These are phyloP conservation scores for Pythium scleroteichum DNA, from an alignment of 352 stramenopile species.

Conservation along the genomic window DNA sequence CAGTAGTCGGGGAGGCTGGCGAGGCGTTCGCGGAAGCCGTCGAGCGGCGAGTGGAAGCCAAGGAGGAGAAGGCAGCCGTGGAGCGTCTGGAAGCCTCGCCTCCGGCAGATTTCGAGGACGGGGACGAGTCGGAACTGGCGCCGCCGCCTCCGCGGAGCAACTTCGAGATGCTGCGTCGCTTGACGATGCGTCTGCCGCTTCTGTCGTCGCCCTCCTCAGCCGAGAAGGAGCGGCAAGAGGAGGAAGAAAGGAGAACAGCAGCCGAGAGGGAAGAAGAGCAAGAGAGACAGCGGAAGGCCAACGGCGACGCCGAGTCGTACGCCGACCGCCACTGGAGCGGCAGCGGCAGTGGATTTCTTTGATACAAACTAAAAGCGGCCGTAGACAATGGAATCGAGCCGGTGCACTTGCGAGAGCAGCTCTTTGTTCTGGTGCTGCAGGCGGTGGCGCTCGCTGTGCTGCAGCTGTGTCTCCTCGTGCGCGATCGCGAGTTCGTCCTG, in stretches of 20 bases:
- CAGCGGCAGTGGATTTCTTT: conserved; percentile 33
- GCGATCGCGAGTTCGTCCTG: conserved; percentile 66
- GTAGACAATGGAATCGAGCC: conserved; percentile 76
- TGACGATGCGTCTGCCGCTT: conserved; percentile 13
- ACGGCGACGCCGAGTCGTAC: conserved; percentile 31
- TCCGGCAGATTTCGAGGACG: background rate
- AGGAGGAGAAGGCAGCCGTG: background rate
- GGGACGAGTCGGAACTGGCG: background rate
- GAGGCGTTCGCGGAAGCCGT: conserved; percentile 18
- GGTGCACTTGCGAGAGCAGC: conserved; percentile 67
- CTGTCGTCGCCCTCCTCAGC: conserved; percentile 1
- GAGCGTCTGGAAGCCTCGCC: background rate
- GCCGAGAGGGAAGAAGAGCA: background rate
- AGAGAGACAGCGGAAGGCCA: background rate
- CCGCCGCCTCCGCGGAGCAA: background rate
- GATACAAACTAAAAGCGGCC: conserved; percentile 52
- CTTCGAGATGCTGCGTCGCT: conserved; percentile 26
- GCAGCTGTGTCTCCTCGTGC: conserved; percentile 62
- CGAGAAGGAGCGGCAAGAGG: conserved; percentile 4
- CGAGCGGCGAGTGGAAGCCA: background rate
- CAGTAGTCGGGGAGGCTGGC: conserved; percentile 27
- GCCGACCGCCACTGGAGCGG: conserved; percentile 45
- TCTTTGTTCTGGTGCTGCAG: conserved; percentile 77
- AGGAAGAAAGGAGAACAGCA: background rate
- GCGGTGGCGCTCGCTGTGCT: conserved; percentile 51